Evolutionary conservation across 345 rosid species (phyloP), one percentile per base, ranked within the genome.

Genomic region (Ricinus communis): DNA sequence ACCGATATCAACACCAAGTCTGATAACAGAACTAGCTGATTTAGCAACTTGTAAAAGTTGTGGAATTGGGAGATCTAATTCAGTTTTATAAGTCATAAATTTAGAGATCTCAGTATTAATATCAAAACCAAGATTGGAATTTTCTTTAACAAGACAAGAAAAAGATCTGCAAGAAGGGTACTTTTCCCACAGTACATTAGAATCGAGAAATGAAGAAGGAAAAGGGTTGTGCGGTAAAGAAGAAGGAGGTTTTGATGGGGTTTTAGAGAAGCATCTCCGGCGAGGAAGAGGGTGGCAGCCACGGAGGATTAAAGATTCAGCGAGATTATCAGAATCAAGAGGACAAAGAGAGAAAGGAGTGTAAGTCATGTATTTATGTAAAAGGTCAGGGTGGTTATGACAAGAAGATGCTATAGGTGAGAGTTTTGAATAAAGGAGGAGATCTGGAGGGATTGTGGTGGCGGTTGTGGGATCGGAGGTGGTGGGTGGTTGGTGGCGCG

Each of bases 231-330:
- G 72, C 0, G 95, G 85, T 30, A 88, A 74, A 36, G 86, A 62
- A 36, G 80, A 71, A 1, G 88, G 60, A 2, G 88, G 81, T 53
- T 85, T 89, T 2, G 82, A 60, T 14, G 97, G 92, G 57, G 96
- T 88, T 33, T 77, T 76, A 16, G 99, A 89, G 86, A 92, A 92
- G 88, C 99, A 95, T 33, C 99, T 97, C 65, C 99, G 99, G 75
- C 99, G 97, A 55, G 99, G 99, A 45, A 90, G 93, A 0, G 97
- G 99, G 80, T 92, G 97, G 68, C 97, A 95, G 71, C 99, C 97
- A 15, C 83, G 91, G 82, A 95, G 91, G 80, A 90, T 90, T 5
- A 95, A 86, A n/a, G 89, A 76, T 76, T 95, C 99, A 12, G 87
- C 87, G 63, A 95, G 87, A 72, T 90, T 86, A 81, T 86, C 86